A percentile compares a stretch with the other conserved stretches of the same genome.
These are phyloP conservation scores for Colletotrichum musae DNA, from an alignment of 2,329 filamentous ascomycete species.

Conservation along the genomic window DNA sequence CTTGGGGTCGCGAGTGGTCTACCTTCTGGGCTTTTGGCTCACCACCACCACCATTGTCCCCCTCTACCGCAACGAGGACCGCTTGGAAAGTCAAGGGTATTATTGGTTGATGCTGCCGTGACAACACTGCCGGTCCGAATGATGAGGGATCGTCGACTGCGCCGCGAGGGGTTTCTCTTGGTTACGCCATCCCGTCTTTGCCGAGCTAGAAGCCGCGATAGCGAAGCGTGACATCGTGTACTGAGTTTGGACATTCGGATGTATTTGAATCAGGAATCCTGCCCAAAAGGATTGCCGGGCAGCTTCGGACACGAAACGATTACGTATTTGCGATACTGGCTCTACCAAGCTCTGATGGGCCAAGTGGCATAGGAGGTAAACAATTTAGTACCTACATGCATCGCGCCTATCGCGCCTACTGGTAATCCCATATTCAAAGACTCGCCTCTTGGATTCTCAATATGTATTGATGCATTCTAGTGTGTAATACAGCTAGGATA, in stretches of 20 bases:
- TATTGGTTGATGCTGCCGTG: slow-evolving; percentile 15
- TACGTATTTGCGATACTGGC: too few species aligned
- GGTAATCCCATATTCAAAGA: too few species aligned
- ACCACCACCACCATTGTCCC: not conserved
- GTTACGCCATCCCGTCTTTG: slow-evolving; percentile 13
- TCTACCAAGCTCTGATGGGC: too few species aligned
- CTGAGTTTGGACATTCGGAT: slow-evolving; percentile 19
- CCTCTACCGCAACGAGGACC: not conserved
- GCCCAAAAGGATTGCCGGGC: too few species aligned
- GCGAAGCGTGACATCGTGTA: not conserved
- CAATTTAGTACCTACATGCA: too few species aligned
- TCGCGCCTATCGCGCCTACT: too few species aligned
- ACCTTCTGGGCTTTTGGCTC: not conserved
- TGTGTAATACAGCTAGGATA: too few species aligned
- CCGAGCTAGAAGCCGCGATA: not conserved
- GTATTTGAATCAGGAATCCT: not conserved
- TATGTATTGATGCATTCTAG: too few species aligned
- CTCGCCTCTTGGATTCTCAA: too few species aligned
- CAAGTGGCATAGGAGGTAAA: too few species aligned
- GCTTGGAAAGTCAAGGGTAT: not conserved
- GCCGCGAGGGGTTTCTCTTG: not conserved
- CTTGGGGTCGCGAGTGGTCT: too few species aligned
- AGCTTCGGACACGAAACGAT: too few species aligned
- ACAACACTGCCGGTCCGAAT: not conserved
- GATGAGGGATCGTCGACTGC: not conserved